Conservation (phyloP, 176 grass and related monocot genomes). For the Panicum miliaceum region DNA sequence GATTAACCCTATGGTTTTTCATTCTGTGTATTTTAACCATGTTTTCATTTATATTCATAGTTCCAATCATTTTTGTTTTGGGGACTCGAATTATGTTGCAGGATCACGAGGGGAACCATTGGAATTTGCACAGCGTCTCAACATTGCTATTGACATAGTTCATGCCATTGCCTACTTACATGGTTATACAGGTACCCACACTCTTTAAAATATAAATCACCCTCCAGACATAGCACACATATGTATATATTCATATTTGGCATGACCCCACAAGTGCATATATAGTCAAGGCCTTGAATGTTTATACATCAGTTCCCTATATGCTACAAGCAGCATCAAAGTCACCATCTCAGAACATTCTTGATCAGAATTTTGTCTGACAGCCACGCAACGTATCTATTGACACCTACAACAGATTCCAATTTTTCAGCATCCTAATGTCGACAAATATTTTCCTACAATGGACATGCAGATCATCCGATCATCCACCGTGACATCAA, state of each 20-base stretch:
- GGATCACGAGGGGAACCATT: constrained; percentile 55
- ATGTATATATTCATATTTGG: background rate
- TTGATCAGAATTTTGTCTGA: background rate
- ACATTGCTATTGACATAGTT: constrained; percentile 82
- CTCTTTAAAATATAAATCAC: background rate
- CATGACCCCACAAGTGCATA: background rate
- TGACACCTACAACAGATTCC: background rate
- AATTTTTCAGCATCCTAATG: constrained; percentile 17
- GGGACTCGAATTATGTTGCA: constrained; percentile 27
- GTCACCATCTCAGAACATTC: background rate
- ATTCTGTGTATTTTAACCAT: background rate
- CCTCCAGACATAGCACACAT: background rate
- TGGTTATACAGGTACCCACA: constrained; percentile 67
- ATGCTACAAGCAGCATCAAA: constrained; percentile 3
- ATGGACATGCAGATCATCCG: constrained; percentile 63
- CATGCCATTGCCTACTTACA: constrained; percentile 90
- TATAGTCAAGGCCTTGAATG: background rate
- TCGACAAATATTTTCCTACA: constrained; percentile 12
- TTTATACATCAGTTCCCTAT: background rate
- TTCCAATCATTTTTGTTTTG: background rate
- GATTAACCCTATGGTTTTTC: background rate
- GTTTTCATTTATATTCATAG: background rate
- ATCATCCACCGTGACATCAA: constrained; percentile 98
- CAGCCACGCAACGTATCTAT: background rate
- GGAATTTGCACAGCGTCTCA: constrained; percentile 74